Evolutionary conservation across 2,329 filamentous ascomycete species (phyloP), one percentile per base, ranked within the genome.

Genomic region (Clarireedia homoeocarpa): DNA sequence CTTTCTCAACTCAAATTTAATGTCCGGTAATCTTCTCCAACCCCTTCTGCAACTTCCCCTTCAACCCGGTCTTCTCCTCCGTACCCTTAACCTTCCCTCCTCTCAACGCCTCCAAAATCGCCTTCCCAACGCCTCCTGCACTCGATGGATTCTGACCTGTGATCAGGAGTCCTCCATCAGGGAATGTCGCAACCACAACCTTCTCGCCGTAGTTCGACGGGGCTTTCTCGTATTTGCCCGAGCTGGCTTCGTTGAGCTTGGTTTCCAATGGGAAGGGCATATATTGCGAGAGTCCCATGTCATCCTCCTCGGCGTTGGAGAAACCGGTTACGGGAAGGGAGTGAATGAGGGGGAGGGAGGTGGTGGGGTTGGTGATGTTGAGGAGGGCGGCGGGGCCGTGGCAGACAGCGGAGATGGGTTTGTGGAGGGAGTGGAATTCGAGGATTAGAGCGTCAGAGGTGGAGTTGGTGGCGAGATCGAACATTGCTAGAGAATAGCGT

Each of bases 341-440:
- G 50, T 75, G 70, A 40, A 88, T 69, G 9, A 87, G 70, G 51
- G 75, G 74, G 60, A 74, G 71, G 36, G 81, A 82, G 58, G 77
- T 72, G 5, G 71, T 61, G 20, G 76, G 65, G 63, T 76, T 79
- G 12, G 34, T 40, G 38, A 80, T 84, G 62, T 84, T 77, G 49
- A 77, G 74, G 15, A 89, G 73, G 12, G 78, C 85, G 3, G 79
- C 80, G 2, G 85, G 82, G 5, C 83, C 85, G 71, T 89, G 85
- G 74, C 85, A 88, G 47, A 89, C 83, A 3, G 85, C 82, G 0
- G 81, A 73, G 14, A 88, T 77, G 54, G 82, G 74, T 74, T 87
- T 87, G 60, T 77, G 79, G 3, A 77, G 75, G 40, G 73, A 71
- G 64, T 76, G 79, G 68, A 89, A 87, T 68, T 86, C 82, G 58